Conservation (phyloP, 257 asterid species). For the Solanum etuberosum region DNA sequence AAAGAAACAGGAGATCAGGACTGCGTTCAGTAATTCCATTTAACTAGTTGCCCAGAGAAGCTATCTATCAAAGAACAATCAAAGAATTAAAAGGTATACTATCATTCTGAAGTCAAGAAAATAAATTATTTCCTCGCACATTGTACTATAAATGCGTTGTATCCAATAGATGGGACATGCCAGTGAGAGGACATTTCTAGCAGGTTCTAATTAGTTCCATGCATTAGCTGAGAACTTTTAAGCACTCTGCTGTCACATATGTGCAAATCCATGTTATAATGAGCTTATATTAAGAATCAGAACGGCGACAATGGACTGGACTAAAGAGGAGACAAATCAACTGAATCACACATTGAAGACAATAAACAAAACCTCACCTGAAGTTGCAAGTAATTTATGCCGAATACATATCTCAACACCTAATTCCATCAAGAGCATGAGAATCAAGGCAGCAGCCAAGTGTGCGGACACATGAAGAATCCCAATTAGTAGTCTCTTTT, state of each 20-base stretch:
- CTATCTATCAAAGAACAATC: background rate
- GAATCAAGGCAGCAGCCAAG: constrained; percentile 81
- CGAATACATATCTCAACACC: constrained; percentile 88
- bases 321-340: background rate
- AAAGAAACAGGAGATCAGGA: background rate
- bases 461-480: constrained; percentile 88
- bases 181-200: background rate
- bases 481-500: constrained; percentile 61
- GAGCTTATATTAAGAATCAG: background rate
- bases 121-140: background rate
- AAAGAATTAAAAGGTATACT: background rate
- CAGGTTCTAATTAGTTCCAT: background rate
- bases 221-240: background rate
- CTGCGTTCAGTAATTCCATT: background rate
- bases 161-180: background rate
- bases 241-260: background rate
- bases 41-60: background rate
- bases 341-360: background rate
- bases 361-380: constrained; percentile 35
- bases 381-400: constrained; percentile 73
- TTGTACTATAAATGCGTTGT: background rate
- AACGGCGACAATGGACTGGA: background rate
- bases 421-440: constrained; percentile 86
- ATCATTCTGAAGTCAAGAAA: background rate
- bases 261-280: background rate